Evolutionary conservation across 345 rosid genomes (phyloP).

Genomic region (Camelina sativa): DNA sequence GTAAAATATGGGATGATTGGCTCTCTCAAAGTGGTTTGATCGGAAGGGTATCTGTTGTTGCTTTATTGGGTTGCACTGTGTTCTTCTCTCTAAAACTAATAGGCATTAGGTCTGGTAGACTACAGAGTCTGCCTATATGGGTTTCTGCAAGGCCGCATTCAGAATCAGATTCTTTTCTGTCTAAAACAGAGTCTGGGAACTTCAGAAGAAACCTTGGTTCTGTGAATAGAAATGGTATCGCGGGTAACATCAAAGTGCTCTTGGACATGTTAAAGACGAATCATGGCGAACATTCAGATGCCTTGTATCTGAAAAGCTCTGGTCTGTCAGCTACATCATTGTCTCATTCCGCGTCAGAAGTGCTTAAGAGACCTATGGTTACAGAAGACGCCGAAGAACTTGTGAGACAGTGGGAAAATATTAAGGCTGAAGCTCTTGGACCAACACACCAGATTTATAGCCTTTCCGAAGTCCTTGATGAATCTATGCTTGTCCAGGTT

Average conservation of each 20-base stretch:
- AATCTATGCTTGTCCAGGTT: slow-evolving; percentile 92
- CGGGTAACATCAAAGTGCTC: slow-evolving; percentile 55
- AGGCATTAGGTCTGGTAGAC: slow-evolving; percentile 47
- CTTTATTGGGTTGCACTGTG: slow-evolving; percentile 63
- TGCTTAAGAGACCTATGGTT: slow-evolving; percentile 67
- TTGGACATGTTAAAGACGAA: slow-evolving; percentile 51
- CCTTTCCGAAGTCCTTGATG: slow-evolving; percentile 84
- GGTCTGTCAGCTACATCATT: slow-evolving; percentile 53
- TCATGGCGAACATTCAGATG: slow-evolving; percentile 47
- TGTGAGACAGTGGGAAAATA: slow-evolving; percentile 86
- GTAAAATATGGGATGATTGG: slow-evolving; percentile 62
- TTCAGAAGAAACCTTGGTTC: slow-evolving; percentile 34
- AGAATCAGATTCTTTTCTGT: slow-evolving; percentile 49
- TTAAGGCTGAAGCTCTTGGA: slow-evolving; percentile 95
- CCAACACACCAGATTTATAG: slow-evolving; percentile 62
- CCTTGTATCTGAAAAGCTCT: slow-evolving; percentile 44
- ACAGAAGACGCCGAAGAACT: slow-evolving; percentile 89
- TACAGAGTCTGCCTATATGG: slow-evolving; percentile 49
- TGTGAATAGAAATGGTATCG: slow-evolving; percentile 45
- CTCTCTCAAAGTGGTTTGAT: slow-evolving; percentile 48
- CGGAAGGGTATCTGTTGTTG: slow-evolving; percentile 54
- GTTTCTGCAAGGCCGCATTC: slow-evolving; percentile 43
- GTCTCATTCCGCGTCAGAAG: slow-evolving; percentile 48
- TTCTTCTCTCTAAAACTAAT: slow-evolving; percentile 59
- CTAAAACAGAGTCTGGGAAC: slow-evolving; percentile 46